phyloP scores from a whole-genome alignment of 257 asterid species.

The Nicotiana knightiana region DNA sequence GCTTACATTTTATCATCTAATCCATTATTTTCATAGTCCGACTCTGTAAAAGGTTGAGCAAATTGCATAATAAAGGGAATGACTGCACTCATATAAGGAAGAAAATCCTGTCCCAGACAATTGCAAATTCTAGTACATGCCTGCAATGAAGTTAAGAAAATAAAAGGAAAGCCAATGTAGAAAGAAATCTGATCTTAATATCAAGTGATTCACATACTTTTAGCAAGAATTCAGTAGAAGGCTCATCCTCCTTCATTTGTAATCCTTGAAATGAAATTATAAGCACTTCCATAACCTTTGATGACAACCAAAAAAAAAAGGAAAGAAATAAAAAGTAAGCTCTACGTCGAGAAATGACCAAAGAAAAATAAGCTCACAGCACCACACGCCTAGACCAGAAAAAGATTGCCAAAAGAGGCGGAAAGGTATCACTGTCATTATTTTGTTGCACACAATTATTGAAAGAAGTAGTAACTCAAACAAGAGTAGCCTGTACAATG shows the following conservation, averaged over 20 bases:
- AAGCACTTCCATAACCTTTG: conserved; percentile 81
- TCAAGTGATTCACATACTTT: conserved; percentile 37
- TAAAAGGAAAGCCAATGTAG: no score
- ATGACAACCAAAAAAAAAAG: background rate
- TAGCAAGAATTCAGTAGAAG: conserved; percentile 78
- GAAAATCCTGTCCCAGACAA: conserved; percentile 88
- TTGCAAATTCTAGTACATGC: conserved; percentile 94
- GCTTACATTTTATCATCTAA: background rate
- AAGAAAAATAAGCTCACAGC: no score
- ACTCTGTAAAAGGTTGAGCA: no score
- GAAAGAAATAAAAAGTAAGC: no score
- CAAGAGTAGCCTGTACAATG: no score
- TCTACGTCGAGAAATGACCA: no score
- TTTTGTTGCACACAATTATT: no score
- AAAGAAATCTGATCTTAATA: no score
- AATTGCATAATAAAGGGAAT: background rate
- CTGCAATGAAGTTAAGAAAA: conserved; percentile 15
- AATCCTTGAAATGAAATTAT: conserved; percentile 87
- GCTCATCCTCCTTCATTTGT: conserved; percentile 80
- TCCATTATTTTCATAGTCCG: background rate
- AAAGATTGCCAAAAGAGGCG: no score
- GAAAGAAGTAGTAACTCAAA: no score
- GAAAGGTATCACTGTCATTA: no score
- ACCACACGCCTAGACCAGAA: no score
- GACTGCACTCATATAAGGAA: conserved; percentile 83